A percentile compares a stretch with the other conserved stretches of the same genome.
phyloP scores from a whole-genome alignment of 306 rosid species.

The Erythrophleum fordii region DNA sequence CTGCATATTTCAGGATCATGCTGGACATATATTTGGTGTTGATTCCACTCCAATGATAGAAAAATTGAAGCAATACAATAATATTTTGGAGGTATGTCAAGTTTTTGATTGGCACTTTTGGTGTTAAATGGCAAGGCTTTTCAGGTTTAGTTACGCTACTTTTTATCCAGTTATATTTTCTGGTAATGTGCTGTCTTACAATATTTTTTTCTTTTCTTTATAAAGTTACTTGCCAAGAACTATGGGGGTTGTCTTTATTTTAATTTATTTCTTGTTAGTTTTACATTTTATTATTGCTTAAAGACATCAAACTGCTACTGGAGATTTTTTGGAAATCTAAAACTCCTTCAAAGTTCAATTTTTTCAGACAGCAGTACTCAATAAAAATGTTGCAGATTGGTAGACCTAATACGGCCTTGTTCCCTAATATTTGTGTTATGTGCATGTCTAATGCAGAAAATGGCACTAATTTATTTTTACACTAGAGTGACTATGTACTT shows the following conservation, averaged over 20 bases:
- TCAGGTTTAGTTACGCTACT: conserved; percentile 13
- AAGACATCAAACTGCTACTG: not conserved
- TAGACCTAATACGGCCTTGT: not conserved
- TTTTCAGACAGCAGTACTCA: not conserved
- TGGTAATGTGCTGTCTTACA: conserved; percentile 4
- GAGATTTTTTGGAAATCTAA: not conserved
- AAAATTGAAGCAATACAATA: conserved; percentile 91
- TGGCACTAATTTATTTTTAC: not conserved
- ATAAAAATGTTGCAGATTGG: not conserved
- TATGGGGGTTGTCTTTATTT: not conserved
- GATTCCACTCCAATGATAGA: conserved; percentile 87
- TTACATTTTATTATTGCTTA: not conserved
- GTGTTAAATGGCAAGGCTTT: conserved; percentile 4
- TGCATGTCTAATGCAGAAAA: not conserved
- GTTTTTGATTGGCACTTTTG: conserved; percentile 19
- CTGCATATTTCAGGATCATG: conserved; percentile 75
- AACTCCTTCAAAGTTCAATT: not conserved
- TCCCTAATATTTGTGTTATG: not conserved
- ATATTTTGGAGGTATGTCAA: conserved; percentile 63
- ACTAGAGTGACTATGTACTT: not conserved
- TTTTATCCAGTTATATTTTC: conserved; percentile 9
- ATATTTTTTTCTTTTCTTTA: not conserved
- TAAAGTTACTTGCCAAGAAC: not conserved
- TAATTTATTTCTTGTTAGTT: not conserved
- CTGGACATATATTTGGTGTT: conserved; percentile 98